phyloP scores from a whole-genome alignment of 345 rosid species.

The Brassica rapa region DNA sequence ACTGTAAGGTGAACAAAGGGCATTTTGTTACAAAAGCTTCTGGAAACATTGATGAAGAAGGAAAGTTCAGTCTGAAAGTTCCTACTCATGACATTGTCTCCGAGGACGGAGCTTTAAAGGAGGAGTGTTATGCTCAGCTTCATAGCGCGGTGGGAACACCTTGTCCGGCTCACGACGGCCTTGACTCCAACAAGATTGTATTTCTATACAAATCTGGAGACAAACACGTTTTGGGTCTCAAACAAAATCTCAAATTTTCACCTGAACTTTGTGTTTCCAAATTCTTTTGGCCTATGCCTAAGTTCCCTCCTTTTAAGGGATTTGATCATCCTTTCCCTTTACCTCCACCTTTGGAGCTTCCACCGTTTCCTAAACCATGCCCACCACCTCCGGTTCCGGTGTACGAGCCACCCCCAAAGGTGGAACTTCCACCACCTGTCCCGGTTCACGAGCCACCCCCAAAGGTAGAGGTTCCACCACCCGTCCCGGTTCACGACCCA shows the following conservation, averaged over 20 bases:
- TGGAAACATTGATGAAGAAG: conserved; percentile 58
- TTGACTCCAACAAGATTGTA: conserved; percentile 60
- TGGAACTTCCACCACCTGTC: conserved; percentile 36
- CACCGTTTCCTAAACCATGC: conserved; percentile 41
- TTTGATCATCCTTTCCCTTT: conserved; percentile 40
- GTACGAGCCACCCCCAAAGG: conserved; percentile 36
- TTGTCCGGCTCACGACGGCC: conserved; percentile 61
- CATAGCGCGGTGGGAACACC: conserved; percentile 60
- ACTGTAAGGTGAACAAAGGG: conserved; percentile 61
- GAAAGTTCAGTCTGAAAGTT: conserved; percentile 64
- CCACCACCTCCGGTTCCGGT: conserved; percentile 43
- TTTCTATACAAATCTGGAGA: conserved; percentile 44
- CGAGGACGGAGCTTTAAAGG: conserved; percentile 56
- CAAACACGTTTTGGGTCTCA: conserved; percentile 56
- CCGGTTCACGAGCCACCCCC: conserved; percentile 39
- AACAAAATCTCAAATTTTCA: conserved; percentile 63
- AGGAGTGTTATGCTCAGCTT: conserved; percentile 87
- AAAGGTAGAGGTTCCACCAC: conserved; percentile 38
- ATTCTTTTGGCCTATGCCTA: conserved; percentile 54
- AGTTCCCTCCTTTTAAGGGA: conserved; percentile 38
- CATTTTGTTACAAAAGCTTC: conserved; percentile 57
- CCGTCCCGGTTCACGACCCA: conserved; percentile 27
- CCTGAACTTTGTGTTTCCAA: conserved; percentile 62
- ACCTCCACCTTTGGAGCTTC: conserved; percentile 34
- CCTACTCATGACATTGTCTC: conserved; percentile 47